Conservation (phyloP, 345 rosid genomes). For the Murraya paniculata region DNA sequence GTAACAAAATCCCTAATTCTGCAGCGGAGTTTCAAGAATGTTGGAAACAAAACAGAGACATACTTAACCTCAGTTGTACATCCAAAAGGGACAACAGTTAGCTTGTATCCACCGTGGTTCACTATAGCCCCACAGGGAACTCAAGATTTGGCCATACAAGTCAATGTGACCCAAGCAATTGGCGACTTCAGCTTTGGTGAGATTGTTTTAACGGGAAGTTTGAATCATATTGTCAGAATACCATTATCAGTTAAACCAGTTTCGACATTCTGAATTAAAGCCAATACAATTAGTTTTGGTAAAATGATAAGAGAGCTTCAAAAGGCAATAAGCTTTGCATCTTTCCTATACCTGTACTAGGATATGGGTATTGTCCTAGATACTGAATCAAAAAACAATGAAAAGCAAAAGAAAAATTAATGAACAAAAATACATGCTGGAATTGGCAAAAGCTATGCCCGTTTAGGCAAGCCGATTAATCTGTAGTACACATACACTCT, state of each 20-base stretch:
- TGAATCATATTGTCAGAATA: slow-evolving; percentile 63
- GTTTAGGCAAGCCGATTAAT: slow-evolving; percentile 1
- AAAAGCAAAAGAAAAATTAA: not conserved
- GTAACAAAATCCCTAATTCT: slow-evolving; percentile 36
- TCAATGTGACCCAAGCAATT: slow-evolving; percentile 37
- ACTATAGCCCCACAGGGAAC: slow-evolving; percentile 38
- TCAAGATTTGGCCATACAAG: slow-evolving; percentile 50
- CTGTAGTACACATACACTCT: slow-evolving; percentile 72
- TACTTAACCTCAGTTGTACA: slow-evolving; percentile 46
- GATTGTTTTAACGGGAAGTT: slow-evolving; percentile 64
- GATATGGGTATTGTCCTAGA: not conserved
- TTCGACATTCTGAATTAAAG: not conserved
- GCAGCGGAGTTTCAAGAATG: slow-evolving; percentile 57
- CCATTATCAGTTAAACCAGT: slow-evolving; percentile 54
- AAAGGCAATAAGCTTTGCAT: not conserved
- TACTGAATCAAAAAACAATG: not conserved
- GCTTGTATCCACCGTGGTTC: slow-evolving; percentile 61
- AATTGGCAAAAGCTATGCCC: not conserved
- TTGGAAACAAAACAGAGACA: slow-evolving; percentile 48
- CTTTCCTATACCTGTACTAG: not conserved
- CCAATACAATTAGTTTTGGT: not conserved
- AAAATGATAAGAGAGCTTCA: not conserved
- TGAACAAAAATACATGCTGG: not conserved
- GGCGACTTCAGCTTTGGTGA: slow-evolving; percentile 63
- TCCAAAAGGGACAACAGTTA: slow-evolving; percentile 62